Evolutionary conservation across 345 rosid genomes (phyloP).

Genomic region (Dovyalis caffra): DNA sequence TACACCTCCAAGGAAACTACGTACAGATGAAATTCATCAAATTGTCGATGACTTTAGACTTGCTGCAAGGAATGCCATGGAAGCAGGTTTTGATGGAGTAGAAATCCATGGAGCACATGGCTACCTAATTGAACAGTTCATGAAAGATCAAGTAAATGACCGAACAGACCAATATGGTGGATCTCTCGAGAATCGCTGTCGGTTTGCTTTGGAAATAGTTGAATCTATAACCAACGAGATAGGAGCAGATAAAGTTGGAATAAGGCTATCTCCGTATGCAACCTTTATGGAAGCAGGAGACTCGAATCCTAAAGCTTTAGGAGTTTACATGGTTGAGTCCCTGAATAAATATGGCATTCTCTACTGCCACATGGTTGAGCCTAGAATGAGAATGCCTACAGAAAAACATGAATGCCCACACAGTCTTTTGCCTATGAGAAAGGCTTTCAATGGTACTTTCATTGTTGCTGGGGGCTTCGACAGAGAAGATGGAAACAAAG

Average conservation of each 20-base stretch:
- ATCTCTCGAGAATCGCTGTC: slow-evolving; percentile 57
- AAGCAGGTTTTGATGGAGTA: slow-evolving; percentile 69
- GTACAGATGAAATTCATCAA: slow-evolving; percentile 59
- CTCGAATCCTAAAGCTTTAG: slow-evolving; percentile 59
- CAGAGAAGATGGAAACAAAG: slow-evolving; percentile 44
- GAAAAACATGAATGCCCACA: slow-evolving; percentile 32
- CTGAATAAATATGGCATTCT: slow-evolving; percentile 52
- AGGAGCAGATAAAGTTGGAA: slow-evolving; percentile 57
- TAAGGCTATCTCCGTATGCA: slow-evolving; percentile 60
- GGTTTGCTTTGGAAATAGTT: slow-evolving; percentile 52
- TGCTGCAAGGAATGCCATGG: slow-evolving; percentile 76
- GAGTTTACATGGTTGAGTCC: slow-evolving; percentile 53
- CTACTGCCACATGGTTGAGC: slow-evolving; percentile 69
- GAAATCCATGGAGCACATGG: slow-evolving; percentile 76
- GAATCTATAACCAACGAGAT: slow-evolving; percentile 60
- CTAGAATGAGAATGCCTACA: slow-evolving; percentile 42
- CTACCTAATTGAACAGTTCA: slow-evolving; percentile 58
- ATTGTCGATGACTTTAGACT: slow-evolving; percentile 62
- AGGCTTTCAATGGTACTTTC: slow-evolving; percentile 57
- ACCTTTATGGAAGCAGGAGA: slow-evolving; percentile 51
- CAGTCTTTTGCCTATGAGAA: slow-evolving; percentile 49
- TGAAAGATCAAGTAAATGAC: slow-evolving; percentile 67
- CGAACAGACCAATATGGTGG: slow-evolving; percentile 67
- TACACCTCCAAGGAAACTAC: slow-evolving; percentile 54
- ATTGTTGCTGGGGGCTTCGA: slow-evolving; percentile 55